Base-by-base conservation (phyloP, 441 rosid species). In the Gossypium lobatum region DNA sequence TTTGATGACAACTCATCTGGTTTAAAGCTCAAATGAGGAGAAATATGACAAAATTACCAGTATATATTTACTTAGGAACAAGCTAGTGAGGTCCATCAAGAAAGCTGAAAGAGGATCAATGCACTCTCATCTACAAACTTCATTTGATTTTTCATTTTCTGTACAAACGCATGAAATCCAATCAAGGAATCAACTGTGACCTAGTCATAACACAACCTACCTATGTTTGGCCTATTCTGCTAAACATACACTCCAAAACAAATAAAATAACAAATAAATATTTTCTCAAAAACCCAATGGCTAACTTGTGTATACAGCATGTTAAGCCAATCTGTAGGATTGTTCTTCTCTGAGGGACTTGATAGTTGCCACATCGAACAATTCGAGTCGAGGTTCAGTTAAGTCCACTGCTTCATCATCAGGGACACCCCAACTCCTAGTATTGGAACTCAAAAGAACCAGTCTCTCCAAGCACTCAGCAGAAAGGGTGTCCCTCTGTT, bases 351-450 rank as follows among this genome's bases (percentile, higher is more conserved):
- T 79, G 58, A 83, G 81, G 65, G 86, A 83, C 66, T 82, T 82
- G 20, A 76, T 50, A 73, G 81, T 87, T 60, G 73, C 86, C 80
- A 91, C 10, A 80, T 85, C 77, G 70, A 95, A 95, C 16, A 96
- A 88, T 77, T 95, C 98, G n/a, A 90, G 83, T 45, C 95, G 87
- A 57, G 99, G 99, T 83, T 95, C 95, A 3, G 87, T 88, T 66
- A 95, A 72, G 84, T 95, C 99, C 52, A 95, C 92, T 13, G 83
- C 37, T 73, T 95, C 99, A 26, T 93, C 93, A 64, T 90, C 97
- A 0, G 76, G 82, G 71, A 80, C 79, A 72, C 48, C 80, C 66
- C 72, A 73, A 67, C 87, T 88, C 65, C 84, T 83, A 73, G 88
- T 78, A 57, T 87, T 81, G 46, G 96, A 87, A 73, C 89, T 85